Percentiles rank a stretch among this genome's conserved stretches.
Conservation (phyloP, 805 yeast species). For the Hagleromyces aurorensis region DNA sequence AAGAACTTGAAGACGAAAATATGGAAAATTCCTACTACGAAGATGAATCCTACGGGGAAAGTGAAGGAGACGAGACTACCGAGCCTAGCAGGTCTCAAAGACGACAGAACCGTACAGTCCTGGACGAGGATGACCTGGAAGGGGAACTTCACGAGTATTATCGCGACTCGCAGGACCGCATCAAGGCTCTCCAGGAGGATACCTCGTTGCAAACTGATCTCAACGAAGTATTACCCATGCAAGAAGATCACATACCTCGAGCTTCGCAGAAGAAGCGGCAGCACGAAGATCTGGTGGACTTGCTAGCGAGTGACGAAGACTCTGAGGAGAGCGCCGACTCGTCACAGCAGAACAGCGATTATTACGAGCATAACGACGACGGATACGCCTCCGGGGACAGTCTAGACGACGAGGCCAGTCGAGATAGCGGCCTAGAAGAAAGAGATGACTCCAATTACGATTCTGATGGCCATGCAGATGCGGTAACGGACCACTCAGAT, state of each 20-base stretch:
- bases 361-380: conserved; percentile 22
- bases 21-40: conserved; percentile 1
- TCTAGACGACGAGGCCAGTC: conserved; percentile 20
- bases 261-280: too few relatives aligned
- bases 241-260: too few relatives aligned
- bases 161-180: too few relatives aligned
- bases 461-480: conserved; percentile 1
- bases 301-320: conserved; percentile 3
- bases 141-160: too few relatives aligned
- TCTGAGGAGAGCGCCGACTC: conserved; percentile 5
- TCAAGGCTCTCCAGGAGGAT: too few relatives aligned
- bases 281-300: too few relatives aligned
- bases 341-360: conserved; percentile 23
- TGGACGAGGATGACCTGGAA: conserved; percentile 3
- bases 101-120: too few relatives aligned
- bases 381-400: conserved; percentile 30
- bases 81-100: too few relatives aligned
- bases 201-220: too few relatives aligned
- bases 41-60: conserved; percentile 6
- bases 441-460: conserved; percentile 23
- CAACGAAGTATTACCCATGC: too few relatives aligned
- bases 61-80: conserved; percentile 8
- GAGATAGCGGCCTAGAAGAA: conserved; percentile 31
- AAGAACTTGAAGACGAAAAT: conserved; percentile 4
- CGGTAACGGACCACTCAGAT: background rate